Conservation (phyloP, 805 yeast genomes). For the Ogataea allantospora region DNA sequence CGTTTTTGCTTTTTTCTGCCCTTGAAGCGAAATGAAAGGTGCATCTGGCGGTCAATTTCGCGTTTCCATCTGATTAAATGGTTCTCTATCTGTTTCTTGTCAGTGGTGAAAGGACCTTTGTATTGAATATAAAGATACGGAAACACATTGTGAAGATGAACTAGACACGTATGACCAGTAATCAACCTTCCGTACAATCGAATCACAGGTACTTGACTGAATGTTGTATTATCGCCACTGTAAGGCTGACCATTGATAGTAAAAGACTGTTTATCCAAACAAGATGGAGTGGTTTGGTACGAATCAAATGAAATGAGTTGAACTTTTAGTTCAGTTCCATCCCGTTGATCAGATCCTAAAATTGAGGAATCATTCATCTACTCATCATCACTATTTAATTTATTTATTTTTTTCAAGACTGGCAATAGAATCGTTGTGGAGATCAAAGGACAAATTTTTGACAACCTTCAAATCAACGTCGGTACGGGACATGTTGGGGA, state of each 20-base stretch:
- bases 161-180: conserved; percentile 55
- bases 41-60: conserved; percentile 45
- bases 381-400: conserved; percentile 1
- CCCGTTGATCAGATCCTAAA: conserved; percentile 5
- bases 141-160: conserved; percentile 80
- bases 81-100: conserved; percentile 26
- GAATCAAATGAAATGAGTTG: conserved; percentile 66
- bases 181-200: conserved; percentile 72
- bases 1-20: conserved; percentile 13
- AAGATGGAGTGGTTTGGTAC: conserved; percentile 57
- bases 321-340: conserved; percentile 34
- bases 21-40: conserved; percentile 34
- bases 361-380: conserved; percentile 14
- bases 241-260: conserved; percentile 27
- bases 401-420: conserved; percentile 4
- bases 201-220: conserved; percentile 65
- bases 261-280: conserved; percentile 46
- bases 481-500: conserved; percentile 3
- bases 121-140: conserved; percentile 79
- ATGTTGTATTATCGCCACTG: conserved; percentile 17
- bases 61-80: conserved; percentile 40
- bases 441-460: conserved; percentile 14
- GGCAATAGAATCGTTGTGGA: conserved; percentile 16
- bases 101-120: conserved; percentile 36
- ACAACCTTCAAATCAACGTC: conserved; percentile 4